Evolutionary conservation across 768 basidiomycete genomes (phyloP), one percentile per base, ranked within the genome.

Genomic region (Pilatotrama ljubarskyi): DNA sequence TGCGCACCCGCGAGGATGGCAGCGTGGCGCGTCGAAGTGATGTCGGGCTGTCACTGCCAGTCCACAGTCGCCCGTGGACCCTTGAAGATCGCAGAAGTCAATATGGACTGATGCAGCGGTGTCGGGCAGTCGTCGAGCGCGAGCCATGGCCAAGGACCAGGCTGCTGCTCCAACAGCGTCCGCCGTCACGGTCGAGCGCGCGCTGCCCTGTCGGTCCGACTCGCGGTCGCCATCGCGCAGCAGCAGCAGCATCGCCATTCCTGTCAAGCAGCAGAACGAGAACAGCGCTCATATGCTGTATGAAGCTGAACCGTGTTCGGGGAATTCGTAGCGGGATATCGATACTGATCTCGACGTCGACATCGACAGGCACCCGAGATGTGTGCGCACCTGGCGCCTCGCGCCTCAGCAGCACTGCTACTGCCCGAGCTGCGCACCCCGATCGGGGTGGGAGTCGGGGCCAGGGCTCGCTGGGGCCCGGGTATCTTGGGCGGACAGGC

Each of bases 21-120:
- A 32, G 29, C 10, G 29, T 32, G 29, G 29, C 29, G 29, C 29
- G 29, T 5, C 29, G 29, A 32, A 32, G 29, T 10, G 29, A 32
- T 32, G 29, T 4, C 29, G 29, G 4, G 5, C 29, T 32, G 29
- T 4, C 29, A 32, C 29, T 4, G 29, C 29, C 29, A 32, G 29
- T 10, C 10, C 5, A 32, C 29, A 32, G 46, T 7, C 25, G 3
- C 11, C 29, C 14, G 46, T 8, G 20, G 48, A 49, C 48, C 48
- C 48, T 49, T 49, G 48, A 49, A 49, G 48, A 49, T 49, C 48
- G 24, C 32, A 17, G 32, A 35, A 49, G 48, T 49, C 48, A 49
- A 49, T 49, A 49, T 49, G 48, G 48, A 35, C 25, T 35, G 29
- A 49, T 42, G 41, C 29, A 32, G 10, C 29, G 29, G 5, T 32